Evolutionary conservation across 495 filamentous ascomycete species (phyloP).

Genomic region (Aspergillus ellipticus): DNA sequence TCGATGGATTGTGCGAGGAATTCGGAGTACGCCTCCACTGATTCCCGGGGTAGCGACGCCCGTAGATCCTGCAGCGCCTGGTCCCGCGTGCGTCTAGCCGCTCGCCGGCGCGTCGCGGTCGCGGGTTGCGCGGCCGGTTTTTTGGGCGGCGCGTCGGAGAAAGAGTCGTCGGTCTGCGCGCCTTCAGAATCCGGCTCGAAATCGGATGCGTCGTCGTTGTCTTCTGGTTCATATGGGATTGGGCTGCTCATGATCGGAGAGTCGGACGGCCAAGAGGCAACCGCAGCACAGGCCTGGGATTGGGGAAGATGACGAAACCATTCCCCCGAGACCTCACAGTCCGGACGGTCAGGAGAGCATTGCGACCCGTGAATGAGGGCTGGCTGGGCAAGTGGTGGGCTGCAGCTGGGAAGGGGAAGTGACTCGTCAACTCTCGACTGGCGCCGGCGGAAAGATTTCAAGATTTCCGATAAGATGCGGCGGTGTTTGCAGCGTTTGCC

Average conservation of each 20-base stretch:
- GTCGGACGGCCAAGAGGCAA: constrained; percentile 8
- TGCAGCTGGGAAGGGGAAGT: not conserved
- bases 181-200: not conserved
- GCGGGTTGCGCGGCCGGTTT: not conserved
- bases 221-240: constrained; percentile 25
- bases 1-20: constrained; percentile 56
- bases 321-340: constrained; percentile 17
- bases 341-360: constrained; percentile 13
- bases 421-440: not conserved
- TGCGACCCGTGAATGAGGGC: not conserved
- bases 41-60: constrained; percentile 7
- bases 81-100: constrained; percentile 4
- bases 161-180: not conserved
- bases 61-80: constrained; percentile 11
- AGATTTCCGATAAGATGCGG: constrained; percentile 25
- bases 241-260: constrained; percentile 38
- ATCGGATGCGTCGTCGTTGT: constrained; percentile 33
- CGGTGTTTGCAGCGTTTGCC: constrained; percentile 44
- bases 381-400: not conserved
- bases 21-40: constrained; percentile 46
- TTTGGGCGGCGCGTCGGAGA: not conserved
- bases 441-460: constrained; percentile 14
- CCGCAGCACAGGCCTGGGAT: constrained; percentile 18
- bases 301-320: constrained; percentile 19
- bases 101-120: not conserved